These are phyloP conservation scores for Phyllosticta citriasiana DNA, from an alignment of 2,329 filamentous ascomycete species.

Conservation along the genomic window DNA sequence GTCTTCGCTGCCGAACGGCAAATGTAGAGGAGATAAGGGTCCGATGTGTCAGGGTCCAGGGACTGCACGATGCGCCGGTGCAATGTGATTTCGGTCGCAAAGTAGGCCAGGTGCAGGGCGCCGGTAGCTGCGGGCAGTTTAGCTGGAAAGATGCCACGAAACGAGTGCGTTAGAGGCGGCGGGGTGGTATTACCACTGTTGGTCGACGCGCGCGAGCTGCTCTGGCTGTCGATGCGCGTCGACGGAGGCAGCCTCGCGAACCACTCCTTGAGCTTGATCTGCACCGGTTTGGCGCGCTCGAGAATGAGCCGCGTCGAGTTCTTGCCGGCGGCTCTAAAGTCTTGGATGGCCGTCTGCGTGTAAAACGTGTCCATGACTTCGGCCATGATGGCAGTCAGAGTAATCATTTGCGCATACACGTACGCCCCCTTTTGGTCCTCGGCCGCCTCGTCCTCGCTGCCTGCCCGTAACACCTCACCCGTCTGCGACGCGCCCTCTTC, in stretches of 20 bases:
- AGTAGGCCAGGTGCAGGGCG: slow-evolving; percentile 84
- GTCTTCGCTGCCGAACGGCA: slow-evolving; percentile 91
- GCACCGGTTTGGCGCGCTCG: slow-evolving; percentile 68
- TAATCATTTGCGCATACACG: slow-evolving; percentile 66
- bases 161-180: neutral
- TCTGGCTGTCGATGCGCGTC: slow-evolving; percentile 53
- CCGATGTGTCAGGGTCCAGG: slow-evolving; percentile 42
- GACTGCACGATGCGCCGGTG: slow-evolving; percentile 86
- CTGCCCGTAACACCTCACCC: slow-evolving; percentile 16
- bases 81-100: slow-evolving; percentile 86
- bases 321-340: slow-evolving; percentile 53
- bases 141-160: slow-evolving; percentile 1
- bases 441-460: slow-evolving; percentile 46
- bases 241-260: slow-evolving; percentile 57
- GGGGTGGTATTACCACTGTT: slow-evolving; percentile 27
- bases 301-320: slow-evolving; percentile 65
- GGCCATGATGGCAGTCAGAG: slow-evolving; percentile 63
- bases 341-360: slow-evolving; percentile 64
- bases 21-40: slow-evolving; percentile 74
- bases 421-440: slow-evolving; percentile 59
- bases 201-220: slow-evolving; percentile 30
- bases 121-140: slow-evolving; percentile 17
- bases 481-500: slow-evolving; percentile 51
- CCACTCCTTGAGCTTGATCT: slow-evolving; percentile 76
- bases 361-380: slow-evolving; percentile 79